Conservation (phyloP, 495 filamentous ascomycete species). For the Tetracladium setigerum region DNA sequence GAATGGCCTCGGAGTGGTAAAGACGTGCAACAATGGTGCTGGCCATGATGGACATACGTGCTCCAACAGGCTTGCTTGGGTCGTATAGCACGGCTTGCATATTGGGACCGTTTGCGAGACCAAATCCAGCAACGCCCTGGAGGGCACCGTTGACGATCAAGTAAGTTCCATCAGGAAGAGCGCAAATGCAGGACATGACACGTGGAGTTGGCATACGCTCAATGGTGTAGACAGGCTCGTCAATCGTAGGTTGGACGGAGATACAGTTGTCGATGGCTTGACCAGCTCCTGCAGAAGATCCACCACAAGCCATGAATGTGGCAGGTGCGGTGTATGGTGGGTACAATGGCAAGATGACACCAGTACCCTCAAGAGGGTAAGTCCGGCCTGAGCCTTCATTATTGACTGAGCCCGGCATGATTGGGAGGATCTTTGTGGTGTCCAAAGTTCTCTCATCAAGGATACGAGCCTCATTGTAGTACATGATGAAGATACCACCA, state of each 20-base stretch:
- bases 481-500: constrained; percentile 50
- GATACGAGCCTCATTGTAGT: constrained; percentile 61
- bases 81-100: constrained; percentile 58
- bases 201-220: constrained; percentile 62
- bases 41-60: constrained; percentile 53
- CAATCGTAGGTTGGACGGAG: constrained; percentile 47
- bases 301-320: constrained; percentile 52
- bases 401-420: constrained; percentile 54
- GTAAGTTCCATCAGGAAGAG: constrained; percentile 62
- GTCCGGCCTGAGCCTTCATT: constrained; percentile 50
- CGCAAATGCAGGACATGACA: constrained; percentile 56
- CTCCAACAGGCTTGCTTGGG: constrained; percentile 43
- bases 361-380: constrained; percentile 54
- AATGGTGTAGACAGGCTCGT: constrained; percentile 46
- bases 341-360: constrained; percentile 49
- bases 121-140: constrained; percentile 57
- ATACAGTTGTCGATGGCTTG: constrained; percentile 60
- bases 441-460: constrained; percentile 48
- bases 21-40: constrained; percentile 57
- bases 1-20: constrained; percentile 60
- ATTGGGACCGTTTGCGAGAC: constrained; percentile 47
- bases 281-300: constrained; percentile 39
- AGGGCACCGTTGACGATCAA: constrained; percentile 54
- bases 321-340: constrained; percentile 49
- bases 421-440: constrained; percentile 46